phyloP scores from a whole-genome alignment of 768 basidiomycete species.

The Termitomyces heimii region DNA sequence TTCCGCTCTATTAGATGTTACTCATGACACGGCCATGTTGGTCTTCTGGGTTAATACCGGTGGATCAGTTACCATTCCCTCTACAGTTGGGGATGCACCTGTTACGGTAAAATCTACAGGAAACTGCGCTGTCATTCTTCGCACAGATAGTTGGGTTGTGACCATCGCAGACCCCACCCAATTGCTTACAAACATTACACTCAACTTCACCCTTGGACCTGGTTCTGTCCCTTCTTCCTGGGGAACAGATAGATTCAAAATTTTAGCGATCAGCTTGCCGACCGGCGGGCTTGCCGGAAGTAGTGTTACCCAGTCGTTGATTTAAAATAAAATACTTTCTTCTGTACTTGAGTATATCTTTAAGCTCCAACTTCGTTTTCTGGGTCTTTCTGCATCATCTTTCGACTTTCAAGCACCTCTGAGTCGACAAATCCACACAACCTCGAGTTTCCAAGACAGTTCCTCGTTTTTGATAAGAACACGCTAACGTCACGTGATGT shows the following conservation, averaged over 20 bases:
- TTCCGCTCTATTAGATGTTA: constrained; percentile 45
- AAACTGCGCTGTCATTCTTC: constrained; percentile 41
- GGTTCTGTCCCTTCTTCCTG: constrained; percentile 7
- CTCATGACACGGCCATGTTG: constrained; percentile 34
- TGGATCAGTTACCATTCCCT: constrained; percentile 35
- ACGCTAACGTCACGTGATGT: neutral
- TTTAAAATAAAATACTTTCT: neutral
- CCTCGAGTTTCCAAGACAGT: too few relatives aligned
- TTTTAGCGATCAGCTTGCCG: constrained; percentile 18
- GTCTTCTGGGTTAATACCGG: constrained; percentile 53
- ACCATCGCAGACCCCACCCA: constrained; percentile 70
- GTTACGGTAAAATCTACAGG: constrained; percentile 32
- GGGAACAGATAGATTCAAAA: constrained; percentile 21
- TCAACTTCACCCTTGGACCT: constrained; percentile 22
- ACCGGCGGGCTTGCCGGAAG: constrained; percentile 19
- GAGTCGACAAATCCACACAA: too few relatives aligned
- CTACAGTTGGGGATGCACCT: constrained; percentile 14
- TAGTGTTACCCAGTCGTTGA: constrained; percentile 17
- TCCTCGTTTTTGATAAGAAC: too few relatives aligned
- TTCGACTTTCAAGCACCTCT: too few relatives aligned
- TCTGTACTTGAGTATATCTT: neutral
- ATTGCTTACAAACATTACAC: constrained; percentile 25
- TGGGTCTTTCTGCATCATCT: neutral
- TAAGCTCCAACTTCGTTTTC: neutral
- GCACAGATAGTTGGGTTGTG: constrained; percentile 34